Conservation (phyloP, 768 basidiomycete genomes). For the Solioccasus polychromus region DNA sequence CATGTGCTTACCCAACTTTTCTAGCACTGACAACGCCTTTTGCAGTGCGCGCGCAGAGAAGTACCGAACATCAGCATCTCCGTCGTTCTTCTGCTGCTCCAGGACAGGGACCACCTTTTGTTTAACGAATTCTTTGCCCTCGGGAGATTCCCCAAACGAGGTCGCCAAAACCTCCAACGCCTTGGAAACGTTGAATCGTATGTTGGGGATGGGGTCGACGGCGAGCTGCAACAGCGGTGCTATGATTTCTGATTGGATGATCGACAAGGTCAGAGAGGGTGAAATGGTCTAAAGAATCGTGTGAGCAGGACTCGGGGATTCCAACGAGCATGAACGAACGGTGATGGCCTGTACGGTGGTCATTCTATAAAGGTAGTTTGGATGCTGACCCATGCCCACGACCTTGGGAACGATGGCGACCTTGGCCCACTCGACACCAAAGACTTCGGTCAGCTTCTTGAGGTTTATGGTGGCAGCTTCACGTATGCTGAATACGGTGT, state of each 20-base stretch:
- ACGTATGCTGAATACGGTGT: conserved; percentile 96
- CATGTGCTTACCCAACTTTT: conserved; percentile 37
- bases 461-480: conserved; percentile 98
- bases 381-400: conserved; percentile 94
- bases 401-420: conserved; percentile 94
- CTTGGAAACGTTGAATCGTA: conserved; percentile 98
- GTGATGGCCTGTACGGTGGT: conserved; percentile 98
- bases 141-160: conserved; percentile 57
- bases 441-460: conserved; percentile 96
- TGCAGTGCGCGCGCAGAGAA: conserved; percentile 84
- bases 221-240: conserved; percentile 80
- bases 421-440: conserved; percentile 97
- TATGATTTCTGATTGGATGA: conserved; percentile 81
- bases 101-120: conserved; percentile 78
- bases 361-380: conserved; percentile 97
- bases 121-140: conserved; percentile 73
- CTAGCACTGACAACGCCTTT: conserved; percentile 39
- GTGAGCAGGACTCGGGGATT: conserved; percentile 2
- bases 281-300: conserved; percentile 76
- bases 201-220: conserved; percentile 93
- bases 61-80: conserved; percentile 95
- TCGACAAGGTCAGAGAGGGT: conserved; percentile 81
- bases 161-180: conserved; percentile 84
- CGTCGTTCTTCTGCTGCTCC: conserved; percentile 83
- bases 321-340: conserved; percentile 44